Conservation (phyloP, 1,139 yeast species). For the Arxiozyma bovina region DNA sequence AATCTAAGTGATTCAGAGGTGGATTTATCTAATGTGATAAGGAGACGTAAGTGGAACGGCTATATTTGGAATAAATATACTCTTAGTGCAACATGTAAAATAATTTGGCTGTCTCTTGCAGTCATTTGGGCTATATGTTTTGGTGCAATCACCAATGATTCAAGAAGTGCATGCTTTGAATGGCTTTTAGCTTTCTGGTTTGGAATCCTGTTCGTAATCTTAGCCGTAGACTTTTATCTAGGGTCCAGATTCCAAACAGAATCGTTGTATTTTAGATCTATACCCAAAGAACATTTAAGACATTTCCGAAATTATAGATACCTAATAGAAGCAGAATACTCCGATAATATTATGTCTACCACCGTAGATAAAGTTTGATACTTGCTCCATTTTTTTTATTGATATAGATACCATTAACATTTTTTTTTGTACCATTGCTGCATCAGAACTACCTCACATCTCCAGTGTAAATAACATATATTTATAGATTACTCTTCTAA, state of each 20-base stretch:
- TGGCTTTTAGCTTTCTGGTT: conserved; percentile 83
- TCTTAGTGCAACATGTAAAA: conserved; percentile 46
- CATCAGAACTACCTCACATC: too few relatives aligned
- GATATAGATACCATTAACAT: not conserved
- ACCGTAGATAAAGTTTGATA: not conserved
- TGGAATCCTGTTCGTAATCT: conserved; percentile 56
- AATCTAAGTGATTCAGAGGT: conserved; percentile 1
- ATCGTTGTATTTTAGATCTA: conserved; percentile 27
- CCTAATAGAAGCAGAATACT: not conserved
- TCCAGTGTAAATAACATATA: too few relatives aligned
- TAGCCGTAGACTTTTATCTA: conserved; percentile 65
- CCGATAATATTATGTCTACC: not conserved
- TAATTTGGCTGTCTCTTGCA: conserved; percentile 62
- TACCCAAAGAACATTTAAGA: conserved; percentile 5
- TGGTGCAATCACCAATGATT: conserved; percentile 40
- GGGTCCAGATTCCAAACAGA: conserved; percentile 34
- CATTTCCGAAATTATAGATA: not conserved
- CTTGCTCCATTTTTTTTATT: not conserved
- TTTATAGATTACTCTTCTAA: too few relatives aligned
- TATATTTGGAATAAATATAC: conserved; percentile 36
- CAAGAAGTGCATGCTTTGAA: conserved; percentile 53
- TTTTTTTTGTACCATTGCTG: too few relatives aligned
- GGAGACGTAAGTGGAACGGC: conserved; percentile 21
- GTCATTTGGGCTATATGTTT: conserved; percentile 63
- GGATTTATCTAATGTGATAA: conserved; percentile 2